A percentile compares a stretch with the other conserved stretches of the same genome.
Conservation (phyloP, 306 rosid genomes). For the Gastrolobium bilobum region DNA sequence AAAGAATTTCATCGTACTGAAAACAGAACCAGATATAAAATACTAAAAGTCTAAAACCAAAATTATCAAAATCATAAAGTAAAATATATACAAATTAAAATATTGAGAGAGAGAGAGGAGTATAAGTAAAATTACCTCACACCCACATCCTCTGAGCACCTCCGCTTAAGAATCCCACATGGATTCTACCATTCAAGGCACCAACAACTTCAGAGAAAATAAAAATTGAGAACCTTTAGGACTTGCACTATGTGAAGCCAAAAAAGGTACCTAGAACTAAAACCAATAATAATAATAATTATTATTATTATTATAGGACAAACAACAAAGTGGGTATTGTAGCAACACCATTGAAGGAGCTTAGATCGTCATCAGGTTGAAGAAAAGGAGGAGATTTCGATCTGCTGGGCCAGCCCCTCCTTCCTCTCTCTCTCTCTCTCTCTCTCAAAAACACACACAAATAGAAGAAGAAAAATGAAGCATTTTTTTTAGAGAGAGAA, state of each 20-base stretch:
- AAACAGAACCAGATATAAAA: slow-evolving; percentile 32
- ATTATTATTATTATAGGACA: slow-evolving; percentile 48
- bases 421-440: slow-evolving; percentile 45
- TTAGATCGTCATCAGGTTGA: slow-evolving; percentile 63
- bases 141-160: slow-evolving; percentile 68
- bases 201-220: slow-evolving; percentile 25
- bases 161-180: slow-evolving; percentile 56
- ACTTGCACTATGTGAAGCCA: slow-evolving; percentile 44
- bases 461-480: slow-evolving; percentile 41
- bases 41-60: slow-evolving; percentile 43
- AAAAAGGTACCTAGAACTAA: slow-evolving; percentile 45
- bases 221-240: slow-evolving; percentile 42
- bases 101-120: background rate
- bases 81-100: slow-evolving; percentile 37
- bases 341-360: slow-evolving; percentile 70
- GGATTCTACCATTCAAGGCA: slow-evolving; percentile 55
- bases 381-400: slow-evolving; percentile 66
- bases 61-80: slow-evolving; percentile 50
- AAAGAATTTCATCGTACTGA: slow-evolving; percentile 46
- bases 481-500: slow-evolving; percentile 53
- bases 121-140: slow-evolving; percentile 71
- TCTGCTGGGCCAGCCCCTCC: slow-evolving; percentile 71
- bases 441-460: slow-evolving; percentile 57
- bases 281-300: background rate
- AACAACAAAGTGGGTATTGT: slow-evolving; percentile 63